Base-by-base conservation (phyloP, 176 grass and related monocot genomes). In the Avena atlantica region DNA sequence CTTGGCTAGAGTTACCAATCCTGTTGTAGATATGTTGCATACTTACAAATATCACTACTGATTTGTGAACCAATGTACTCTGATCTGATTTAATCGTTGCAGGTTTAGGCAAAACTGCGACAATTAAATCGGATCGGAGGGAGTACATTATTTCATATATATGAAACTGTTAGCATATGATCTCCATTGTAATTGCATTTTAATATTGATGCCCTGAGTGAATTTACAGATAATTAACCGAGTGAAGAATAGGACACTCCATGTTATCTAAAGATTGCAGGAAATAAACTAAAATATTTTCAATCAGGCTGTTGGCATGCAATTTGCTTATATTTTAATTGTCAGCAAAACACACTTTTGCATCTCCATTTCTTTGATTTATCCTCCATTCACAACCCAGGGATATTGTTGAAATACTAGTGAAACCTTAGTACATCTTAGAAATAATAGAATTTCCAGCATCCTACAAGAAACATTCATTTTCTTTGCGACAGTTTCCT, bases 321-420 rank as follows among this genome's bases (percentile, higher is more conserved):
- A 59, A 45, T 78, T 78, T 82, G 6, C 42, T 31, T 60, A 48
- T 56, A 78, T 78, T n/a, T 83, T 16, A 78, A 72, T 83, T 23
- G 11, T 78, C 52, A 71, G 19, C 24, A 47, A 86, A 86, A 21
- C 72, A 69, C 7, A 12, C 20, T 45, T 83, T 82, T 63, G 31
- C 23, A 36, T 83, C 16, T 72, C 47, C 12, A 74, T 74, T 73
- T 82, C 13, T 64, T 59, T 83, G 55, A 49, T 62, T 71, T 71
- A 10, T 90, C 57, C 71, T 83, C 49, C 45, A 56, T 87, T 34
- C n/a, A 24, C 2, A 58, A 76, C 11, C 23, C 34, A 49, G 44
- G 66, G 19, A 55, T 86, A 25, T 81, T 76, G 2, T 14, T 57
- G 25, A 57, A 58, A 47, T 65, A 23, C 12, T n/a, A 12, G 25